Evolutionary conservation across 768 basidiomycete genomes (phyloP).

Genomic region (Termitomyces heimii): DNA sequence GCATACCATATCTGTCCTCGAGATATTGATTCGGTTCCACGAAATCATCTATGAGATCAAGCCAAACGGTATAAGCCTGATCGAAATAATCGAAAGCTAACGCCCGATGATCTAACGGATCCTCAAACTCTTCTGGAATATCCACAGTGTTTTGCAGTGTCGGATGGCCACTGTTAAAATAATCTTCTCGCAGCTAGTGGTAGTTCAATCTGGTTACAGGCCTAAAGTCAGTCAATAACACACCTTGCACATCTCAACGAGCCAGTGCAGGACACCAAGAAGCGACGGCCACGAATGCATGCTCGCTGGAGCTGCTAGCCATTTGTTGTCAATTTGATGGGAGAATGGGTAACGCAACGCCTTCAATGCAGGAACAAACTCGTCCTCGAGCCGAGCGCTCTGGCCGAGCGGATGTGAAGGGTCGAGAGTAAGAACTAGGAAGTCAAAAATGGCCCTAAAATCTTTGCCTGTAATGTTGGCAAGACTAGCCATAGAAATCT

Average conservation of each 20-base stretch:
- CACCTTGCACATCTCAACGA: slow-evolving; percentile 83
- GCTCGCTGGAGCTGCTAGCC: slow-evolving; percentile 82
- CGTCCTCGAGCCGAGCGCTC: slow-evolving; percentile 64
- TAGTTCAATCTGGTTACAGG: slow-evolving; percentile 19
- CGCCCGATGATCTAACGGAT: slow-evolving; percentile 66
- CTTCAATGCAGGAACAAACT: slow-evolving; percentile 71
- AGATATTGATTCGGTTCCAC: slow-evolving; percentile 63
- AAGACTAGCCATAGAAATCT: slow-evolving; percentile 63
- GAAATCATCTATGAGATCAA: slow-evolving; percentile 63
- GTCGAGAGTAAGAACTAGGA: slow-evolving; percentile 67
- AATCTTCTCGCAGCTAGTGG: slow-evolving; percentile 34
- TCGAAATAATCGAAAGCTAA: slow-evolving; percentile 73
- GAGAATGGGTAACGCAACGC: slow-evolving; percentile 79
- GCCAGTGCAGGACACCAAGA: slow-evolving; percentile 88
- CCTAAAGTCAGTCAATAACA: slow-evolving; percentile 12
- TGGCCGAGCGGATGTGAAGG: slow-evolving; percentile 54
- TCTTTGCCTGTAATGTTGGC: slow-evolving; percentile 81
- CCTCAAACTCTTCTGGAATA: slow-evolving; percentile 73
- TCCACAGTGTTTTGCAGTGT: slow-evolving; percentile 56
- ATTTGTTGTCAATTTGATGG: slow-evolving; percentile 75
- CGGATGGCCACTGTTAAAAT: slow-evolving; percentile 58
- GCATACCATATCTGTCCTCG: slow-evolving; percentile 73
- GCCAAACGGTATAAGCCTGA: slow-evolving; percentile 61
- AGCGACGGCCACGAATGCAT: slow-evolving; percentile 91
- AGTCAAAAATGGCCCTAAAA: slow-evolving; percentile 80